Conservation (phyloP, 2,329 filamentous ascomycete genomes). For the Xylaria sp. region DNA sequence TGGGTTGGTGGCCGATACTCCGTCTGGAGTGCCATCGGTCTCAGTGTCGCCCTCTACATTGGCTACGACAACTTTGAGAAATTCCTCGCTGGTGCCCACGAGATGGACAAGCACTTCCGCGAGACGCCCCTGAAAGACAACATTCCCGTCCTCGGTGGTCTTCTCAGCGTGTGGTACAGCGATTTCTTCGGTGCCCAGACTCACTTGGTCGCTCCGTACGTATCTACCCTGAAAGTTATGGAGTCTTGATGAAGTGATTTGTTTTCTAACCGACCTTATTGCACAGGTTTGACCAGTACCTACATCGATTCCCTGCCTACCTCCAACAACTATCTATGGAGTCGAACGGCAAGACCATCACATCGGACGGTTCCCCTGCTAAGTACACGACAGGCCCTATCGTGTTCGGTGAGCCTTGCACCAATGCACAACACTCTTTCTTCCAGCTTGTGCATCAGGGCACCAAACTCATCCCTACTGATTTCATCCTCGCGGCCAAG, state of each 20-base stretch:
- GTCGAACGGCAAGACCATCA: constrained; percentile 98
- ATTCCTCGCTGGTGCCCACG: constrained; percentile 93
- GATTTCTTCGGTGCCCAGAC: constrained; percentile 99
- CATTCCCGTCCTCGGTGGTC: constrained; percentile 90
- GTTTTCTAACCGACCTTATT: constrained; percentile 9
- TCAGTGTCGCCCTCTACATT: constrained; percentile 94
- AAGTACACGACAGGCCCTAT: constrained; percentile 98
- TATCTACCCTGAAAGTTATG: constrained; percentile 41
- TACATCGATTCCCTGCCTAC: constrained; percentile 98
- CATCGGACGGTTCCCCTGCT: constrained; percentile 85
- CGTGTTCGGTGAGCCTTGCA: constrained; percentile 97
- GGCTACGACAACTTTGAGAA: constrained; percentile 98
- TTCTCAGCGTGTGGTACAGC: constrained; percentile 98
- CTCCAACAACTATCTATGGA: constrained; percentile 99
- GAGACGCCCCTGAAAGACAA: constrained; percentile 92
- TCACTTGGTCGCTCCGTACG: constrained; percentile 93
- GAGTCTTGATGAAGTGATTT: neutral
- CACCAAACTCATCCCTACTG: constrained; percentile 97
- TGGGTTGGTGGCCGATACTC: constrained; percentile 99
- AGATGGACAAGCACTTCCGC: constrained; percentile 99
- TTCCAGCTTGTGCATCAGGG: constrained; percentile 99
- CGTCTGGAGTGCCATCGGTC: constrained; percentile 97
- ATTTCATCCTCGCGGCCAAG: constrained; percentile 96
- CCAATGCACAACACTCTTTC: constrained; percentile 99
- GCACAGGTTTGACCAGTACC: constrained; percentile 92